Conservation (phyloP, 768 basidiomycete genomes). For the Wakefieldia striispora region DNA sequence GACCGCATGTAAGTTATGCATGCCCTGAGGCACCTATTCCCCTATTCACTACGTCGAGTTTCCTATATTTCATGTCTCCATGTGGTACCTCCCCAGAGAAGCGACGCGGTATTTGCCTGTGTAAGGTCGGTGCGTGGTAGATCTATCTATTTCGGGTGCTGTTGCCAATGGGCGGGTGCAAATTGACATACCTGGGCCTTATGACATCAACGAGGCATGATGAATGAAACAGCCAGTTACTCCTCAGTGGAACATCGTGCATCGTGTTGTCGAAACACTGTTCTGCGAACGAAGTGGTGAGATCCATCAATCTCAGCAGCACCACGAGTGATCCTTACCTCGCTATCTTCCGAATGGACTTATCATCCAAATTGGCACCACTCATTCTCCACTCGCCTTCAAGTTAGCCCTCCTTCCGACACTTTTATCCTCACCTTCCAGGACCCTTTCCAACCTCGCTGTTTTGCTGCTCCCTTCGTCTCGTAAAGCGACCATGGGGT, state of each 20-base stretch:
- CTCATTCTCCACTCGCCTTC: neutral
- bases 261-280: no score
- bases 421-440: neutral
- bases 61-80: neutral
- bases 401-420: neutral
- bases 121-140: neutral
- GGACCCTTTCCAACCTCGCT: neutral
- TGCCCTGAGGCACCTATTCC: neutral
- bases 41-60: constrained; percentile 3
- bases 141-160: neutral
- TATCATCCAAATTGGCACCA: constrained; percentile 7
- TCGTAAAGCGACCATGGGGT: constrained; percentile 2
- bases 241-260: neutral
- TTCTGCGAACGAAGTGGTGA: constrained; percentile 1
- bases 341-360: neutral
- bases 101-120: neutral
- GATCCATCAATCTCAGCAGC: constrained; percentile 11
- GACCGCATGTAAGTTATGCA: constrained; percentile 9
- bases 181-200: constrained; percentile 3
- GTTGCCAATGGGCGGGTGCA: no score
- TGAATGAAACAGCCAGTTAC: neutral
- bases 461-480: neutral
- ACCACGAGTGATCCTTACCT: neutral
- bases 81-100: neutral
- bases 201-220: constrained; percentile 18